Percentiles rank a stretch among this genome's conserved stretches.
Evolutionary conservation across 805 yeast species (phyloP).

Genomic region (Candida vaughaniae): DNA sequence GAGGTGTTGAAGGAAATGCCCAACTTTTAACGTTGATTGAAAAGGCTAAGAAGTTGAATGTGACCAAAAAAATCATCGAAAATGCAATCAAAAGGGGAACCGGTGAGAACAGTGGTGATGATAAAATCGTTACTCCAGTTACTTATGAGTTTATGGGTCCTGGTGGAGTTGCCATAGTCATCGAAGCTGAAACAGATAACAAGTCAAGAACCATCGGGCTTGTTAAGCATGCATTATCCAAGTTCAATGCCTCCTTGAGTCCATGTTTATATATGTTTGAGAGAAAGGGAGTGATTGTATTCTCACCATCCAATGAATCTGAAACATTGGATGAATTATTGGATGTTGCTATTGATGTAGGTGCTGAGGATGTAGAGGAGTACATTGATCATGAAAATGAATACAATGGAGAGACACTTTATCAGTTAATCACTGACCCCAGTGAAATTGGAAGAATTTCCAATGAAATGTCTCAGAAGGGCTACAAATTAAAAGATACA

Average conservation of each 20-base stretch:
- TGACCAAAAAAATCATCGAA: conserved; percentile 82
- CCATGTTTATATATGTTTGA: conserved; percentile 80
- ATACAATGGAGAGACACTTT: conserved; percentile 31
- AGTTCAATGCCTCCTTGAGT: conserved; percentile 65
- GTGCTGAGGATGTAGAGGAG: conserved; percentile 76
- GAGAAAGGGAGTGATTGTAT: conserved; percentile 67
- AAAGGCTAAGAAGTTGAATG: conserved; percentile 70
- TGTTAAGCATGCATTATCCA: conserved; percentile 72
- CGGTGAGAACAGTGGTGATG: conserved; percentile 56
- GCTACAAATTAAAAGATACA: conserved; percentile 65
- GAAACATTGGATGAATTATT: conserved; percentile 62
- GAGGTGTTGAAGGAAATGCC: conserved; percentile 60
- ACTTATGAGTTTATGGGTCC: conserved; percentile 93
- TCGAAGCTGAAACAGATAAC: conserved; percentile 88
- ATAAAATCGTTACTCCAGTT: conserved; percentile 45
- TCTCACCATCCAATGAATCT: conserved; percentile 36
- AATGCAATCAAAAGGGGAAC: conserved; percentile 83
- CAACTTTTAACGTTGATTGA: conserved; percentile 76
- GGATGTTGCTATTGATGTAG: conserved; percentile 73
- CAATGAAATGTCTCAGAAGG: conserved; percentile 48
- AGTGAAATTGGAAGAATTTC: conserved; percentile 62
- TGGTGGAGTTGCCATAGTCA: conserved; percentile 81
- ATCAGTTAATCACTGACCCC: conserved; percentile 61
- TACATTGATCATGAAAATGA: conserved; percentile 42
- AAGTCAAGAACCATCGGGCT: conserved; percentile 76